phyloP scores from a whole-genome alignment of 2,329 filamentous ascomycete species.

The Podosphaera fusca region DNA sequence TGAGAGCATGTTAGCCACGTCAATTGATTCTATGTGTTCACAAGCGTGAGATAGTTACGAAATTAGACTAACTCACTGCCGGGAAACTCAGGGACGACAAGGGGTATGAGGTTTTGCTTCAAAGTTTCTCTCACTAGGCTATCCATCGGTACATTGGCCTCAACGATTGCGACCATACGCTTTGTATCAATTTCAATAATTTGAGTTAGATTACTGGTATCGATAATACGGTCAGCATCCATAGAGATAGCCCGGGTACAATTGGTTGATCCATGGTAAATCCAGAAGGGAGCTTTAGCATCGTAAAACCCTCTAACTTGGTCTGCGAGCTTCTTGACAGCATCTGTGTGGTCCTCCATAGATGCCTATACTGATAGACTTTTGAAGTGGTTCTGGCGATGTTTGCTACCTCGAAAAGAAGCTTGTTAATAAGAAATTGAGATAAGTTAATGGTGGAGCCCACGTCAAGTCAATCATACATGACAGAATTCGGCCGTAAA shows the following conservation, averaged over 20 bases:
- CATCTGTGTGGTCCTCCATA: constrained; percentile 18
- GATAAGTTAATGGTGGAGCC: too few species aligned
- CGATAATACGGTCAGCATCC: constrained; percentile 20
- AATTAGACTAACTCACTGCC: constrained; percentile 19
- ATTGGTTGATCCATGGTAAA: constrained; percentile 33
- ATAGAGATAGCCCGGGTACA: constrained; percentile 23
- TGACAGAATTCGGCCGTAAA: too few species aligned
- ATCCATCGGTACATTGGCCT: constrained; percentile 50
- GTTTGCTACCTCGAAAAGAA: too few species aligned
- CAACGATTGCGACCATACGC: constrained; percentile 27
- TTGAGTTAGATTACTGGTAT: constrained; percentile 25
- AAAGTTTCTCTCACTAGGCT: constrained; percentile 33
- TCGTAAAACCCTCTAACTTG: constrained; percentile 24
- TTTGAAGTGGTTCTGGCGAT: too few species aligned
- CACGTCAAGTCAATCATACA: too few species aligned
- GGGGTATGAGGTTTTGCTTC: constrained; percentile 30
- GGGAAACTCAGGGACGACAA: constrained; percentile 49
- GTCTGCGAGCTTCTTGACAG: constrained; percentile 22
- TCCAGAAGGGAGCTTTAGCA: constrained; percentile 26
- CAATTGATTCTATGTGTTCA: too few species aligned
- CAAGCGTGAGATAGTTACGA: constrained; percentile 12
- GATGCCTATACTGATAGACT: too few species aligned
- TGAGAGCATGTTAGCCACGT: too few species aligned
- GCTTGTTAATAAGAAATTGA: too few species aligned
- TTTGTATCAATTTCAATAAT: constrained; percentile 21